phyloP scores from a whole-genome alignment of 306 rosid genomes.

The Inga oerstediana region DNA sequence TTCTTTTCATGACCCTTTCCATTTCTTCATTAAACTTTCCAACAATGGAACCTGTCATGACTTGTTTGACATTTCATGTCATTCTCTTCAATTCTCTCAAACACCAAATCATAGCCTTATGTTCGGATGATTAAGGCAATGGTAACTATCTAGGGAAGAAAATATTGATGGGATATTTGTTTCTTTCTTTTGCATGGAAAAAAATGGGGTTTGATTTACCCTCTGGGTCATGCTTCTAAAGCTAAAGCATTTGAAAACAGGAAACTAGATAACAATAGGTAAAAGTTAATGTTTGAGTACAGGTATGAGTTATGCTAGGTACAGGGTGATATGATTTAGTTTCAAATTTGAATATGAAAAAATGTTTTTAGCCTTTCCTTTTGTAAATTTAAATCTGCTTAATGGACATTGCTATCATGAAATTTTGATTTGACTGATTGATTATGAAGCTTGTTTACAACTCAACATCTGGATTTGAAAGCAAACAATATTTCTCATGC shows the following conservation, averaged over 20 bases:
- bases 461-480: conserved; percentile 28
- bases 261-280: not conserved
- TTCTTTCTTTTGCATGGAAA: not conserved
- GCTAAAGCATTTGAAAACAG: not conserved
- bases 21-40: not conserved
- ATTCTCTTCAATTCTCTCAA: not conserved
- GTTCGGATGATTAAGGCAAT: conserved; percentile 4
- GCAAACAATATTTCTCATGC: conserved; percentile 34
- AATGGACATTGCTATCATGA: conserved; percentile 8
- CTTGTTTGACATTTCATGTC: not conserved
- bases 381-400: conserved; percentile 8
- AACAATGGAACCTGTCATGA: not conserved
- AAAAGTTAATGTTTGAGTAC: not conserved
- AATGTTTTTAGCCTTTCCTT: conserved; percentile 3
- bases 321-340: not conserved
- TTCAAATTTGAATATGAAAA: not conserved
- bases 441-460: conserved; percentile 23
- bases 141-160: not conserved
- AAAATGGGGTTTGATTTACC: not conserved
- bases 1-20: not conserved
- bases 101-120: not conserved
- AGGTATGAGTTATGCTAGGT: not conserved
- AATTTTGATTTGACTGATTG: conserved; percentile 6
- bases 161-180: not conserved
- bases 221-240: not conserved